A percentile compares a stretch with the other conserved stretches of the same genome.
Evolutionary conservation across 768 basidiomycete genomes (phyloP).

Genomic region (Amanita thiersii): DNA sequence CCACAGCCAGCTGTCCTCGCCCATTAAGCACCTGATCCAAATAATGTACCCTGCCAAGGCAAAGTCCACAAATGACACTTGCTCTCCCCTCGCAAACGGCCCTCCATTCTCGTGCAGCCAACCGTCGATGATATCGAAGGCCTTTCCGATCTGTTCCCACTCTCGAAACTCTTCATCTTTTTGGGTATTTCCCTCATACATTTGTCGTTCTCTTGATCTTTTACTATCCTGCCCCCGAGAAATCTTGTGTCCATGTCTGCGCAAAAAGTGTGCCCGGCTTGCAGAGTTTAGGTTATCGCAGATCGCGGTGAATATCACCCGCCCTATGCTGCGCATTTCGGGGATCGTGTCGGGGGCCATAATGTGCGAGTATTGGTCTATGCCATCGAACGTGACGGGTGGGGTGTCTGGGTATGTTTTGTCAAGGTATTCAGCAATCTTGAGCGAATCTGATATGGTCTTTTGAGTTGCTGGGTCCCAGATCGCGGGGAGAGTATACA

Average conservation of each 20-base stretch:
- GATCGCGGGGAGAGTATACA: slow-evolving; percentile 33
- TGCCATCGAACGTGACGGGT: neutral
- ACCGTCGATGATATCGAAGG: slow-evolving; percentile 1
- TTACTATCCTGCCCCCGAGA: no score
- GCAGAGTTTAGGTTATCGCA: neutral
- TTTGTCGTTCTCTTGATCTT: neutral
- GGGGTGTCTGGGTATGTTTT: slow-evolving; percentile 26
- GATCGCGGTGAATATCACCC: neutral
- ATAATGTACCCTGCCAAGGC: neutral
- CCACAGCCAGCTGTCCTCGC: slow-evolving; percentile 4
- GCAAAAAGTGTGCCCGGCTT: neutral
- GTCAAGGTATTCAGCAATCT: slow-evolving; percentile 32
- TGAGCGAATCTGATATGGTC: slow-evolving; percentile 22
- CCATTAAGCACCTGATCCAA: neutral
- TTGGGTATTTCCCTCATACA: no score
- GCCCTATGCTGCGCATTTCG: neutral
- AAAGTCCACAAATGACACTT: slow-evolving; percentile 2
- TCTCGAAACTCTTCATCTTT: neutral
- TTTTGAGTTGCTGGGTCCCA: slow-evolving; percentile 26
- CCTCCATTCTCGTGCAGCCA: neutral
- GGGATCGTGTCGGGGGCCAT: slow-evolving; percentile 16
- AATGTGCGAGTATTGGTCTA: slow-evolving; percentile 6
- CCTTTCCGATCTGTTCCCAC: slow-evolving; percentile 1
- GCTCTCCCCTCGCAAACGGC: neutral
- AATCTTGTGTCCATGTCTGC: no score